Base-by-base conservation (phyloP, 2,329 filamentous ascomycete species). In the Aspergillus luchuensis region DNA sequence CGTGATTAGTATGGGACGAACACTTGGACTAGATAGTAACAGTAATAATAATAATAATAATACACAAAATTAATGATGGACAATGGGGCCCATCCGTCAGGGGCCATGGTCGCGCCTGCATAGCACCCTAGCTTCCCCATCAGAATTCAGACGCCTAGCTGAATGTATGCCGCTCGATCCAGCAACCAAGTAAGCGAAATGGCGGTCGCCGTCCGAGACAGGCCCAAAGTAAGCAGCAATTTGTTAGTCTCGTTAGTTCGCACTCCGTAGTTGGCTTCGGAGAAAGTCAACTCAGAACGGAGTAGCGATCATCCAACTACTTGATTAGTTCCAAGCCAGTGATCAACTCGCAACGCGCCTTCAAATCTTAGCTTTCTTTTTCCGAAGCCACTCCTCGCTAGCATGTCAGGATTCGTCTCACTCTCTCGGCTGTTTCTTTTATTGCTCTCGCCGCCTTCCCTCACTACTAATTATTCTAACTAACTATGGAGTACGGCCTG, bases 141-240 rank as follows among this genome's bases (percentile, higher is more conserved):
- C 39, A 45, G 25, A 41, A 39, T 41, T 25, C 52, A 28, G 19
- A 33, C 39, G 51, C 57, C 28, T 50, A 50, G 45, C 59, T 64
- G 54, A 36, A 59, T 62, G 60, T 63, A 62, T 55, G 41, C 50
- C 38, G 62, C 62, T 60, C 30, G 59, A 58, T 62, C 25, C 47
- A 60, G 60, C 55, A 63, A 60, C 51, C 43, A 17, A 48, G 53
- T 51, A 48, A 41, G 48, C 33, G 39, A 63, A 64, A 63, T 62
- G 56, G 62, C 62, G 62, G 62, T 64, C 62, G 58, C 62, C 48
- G 49, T 58, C 57, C 58, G 55, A 63, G 48, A 56, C 33, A 58
- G 49, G 52, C 30, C 52, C n/a, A 41, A 36, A 36, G 33, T 36
- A 36, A 36, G 33, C 33, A 36, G 33, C 33, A 36, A 5, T 36